phyloP scores from a whole-genome alignment of 1,284 basidiomycete genomes.

The Rugosomyces carneus region DNA sequence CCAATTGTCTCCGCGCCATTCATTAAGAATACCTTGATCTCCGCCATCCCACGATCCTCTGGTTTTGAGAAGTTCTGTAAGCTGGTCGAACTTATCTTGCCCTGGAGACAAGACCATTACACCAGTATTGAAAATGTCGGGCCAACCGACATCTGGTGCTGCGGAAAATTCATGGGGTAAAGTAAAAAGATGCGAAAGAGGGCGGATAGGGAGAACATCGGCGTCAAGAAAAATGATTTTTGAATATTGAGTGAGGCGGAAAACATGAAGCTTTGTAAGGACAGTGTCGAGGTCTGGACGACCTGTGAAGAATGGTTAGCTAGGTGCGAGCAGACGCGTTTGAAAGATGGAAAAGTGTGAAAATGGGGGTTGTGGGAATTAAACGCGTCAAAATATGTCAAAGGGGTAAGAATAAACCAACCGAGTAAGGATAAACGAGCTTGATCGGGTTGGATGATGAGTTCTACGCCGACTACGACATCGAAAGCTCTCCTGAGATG shows the following conservation, averaged over 20 bases:
- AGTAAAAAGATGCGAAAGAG: constrained; percentile 84
- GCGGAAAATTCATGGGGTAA: constrained; percentile 78
- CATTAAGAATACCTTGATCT: constrained; percentile 94
- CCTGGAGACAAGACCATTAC: constrained; percentile 85
- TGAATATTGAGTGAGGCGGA: constrained; percentile 82
- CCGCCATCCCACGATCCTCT: constrained; percentile 95
- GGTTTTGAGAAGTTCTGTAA: constrained; percentile 62
- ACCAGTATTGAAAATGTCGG: constrained; percentile 98
- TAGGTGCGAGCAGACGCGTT: too few relatives aligned
- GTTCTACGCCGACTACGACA: constrained; percentile 86
- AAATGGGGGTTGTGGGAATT: neutral
- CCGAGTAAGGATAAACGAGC: constrained; percentile 77
- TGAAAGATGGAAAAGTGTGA: neutral
- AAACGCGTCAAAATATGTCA: constrained; percentile 8
- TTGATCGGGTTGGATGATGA: constrained; percentile 64
- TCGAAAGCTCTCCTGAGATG: constrained; percentile 78
- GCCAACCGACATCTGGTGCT: constrained; percentile 95
- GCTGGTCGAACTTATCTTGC: constrained; percentile 73
- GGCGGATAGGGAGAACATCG: constrained; percentile 86
- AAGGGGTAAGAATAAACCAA: constrained; percentile 35
- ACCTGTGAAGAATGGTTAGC: constrained; percentile 44
- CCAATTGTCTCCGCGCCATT: constrained; percentile 87
- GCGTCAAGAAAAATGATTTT: constrained; percentile 96
- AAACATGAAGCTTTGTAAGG: constrained; percentile 93
- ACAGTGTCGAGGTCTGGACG: constrained; percentile 89